phyloP scores from a whole-genome alignment of 495 filamentous ascomycete species.

The Podospora pseudocomata region DNA sequence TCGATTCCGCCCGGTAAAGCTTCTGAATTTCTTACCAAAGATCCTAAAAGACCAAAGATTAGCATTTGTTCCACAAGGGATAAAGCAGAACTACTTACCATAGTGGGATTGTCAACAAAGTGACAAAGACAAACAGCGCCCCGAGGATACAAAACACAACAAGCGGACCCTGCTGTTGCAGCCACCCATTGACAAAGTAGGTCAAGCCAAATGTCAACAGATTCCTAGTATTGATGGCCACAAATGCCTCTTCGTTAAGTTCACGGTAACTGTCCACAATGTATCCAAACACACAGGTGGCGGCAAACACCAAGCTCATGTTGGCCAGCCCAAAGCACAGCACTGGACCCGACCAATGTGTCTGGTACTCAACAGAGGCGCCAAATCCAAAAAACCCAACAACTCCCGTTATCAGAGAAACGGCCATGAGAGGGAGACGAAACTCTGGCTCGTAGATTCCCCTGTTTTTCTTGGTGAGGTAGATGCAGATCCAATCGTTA shows the following conservation, averaged over 20 bases:
- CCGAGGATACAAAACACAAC: constrained; percentile 52
- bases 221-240: constrained; percentile 54
- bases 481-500: constrained; percentile 49
- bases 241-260: constrained; percentile 53
- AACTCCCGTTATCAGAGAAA: constrained; percentile 42
- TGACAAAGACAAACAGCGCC: constrained; percentile 43
- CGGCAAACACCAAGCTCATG: constrained; percentile 51
- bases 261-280: constrained; percentile 51
- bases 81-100: constrained; percentile 32
- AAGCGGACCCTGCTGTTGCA: constrained; percentile 43
- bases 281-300: constrained; percentile 52
- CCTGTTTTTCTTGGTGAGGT: constrained; percentile 44
- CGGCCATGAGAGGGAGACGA: constrained; percentile 47
- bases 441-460: constrained; percentile 57
- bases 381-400: constrained; percentile 60
- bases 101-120: constrained; percentile 48
- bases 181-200: constrained; percentile 54
- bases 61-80: neutral
- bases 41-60: constrained; percentile 24
- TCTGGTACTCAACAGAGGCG: constrained; percentile 52
- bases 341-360: constrained; percentile 53
- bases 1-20: constrained; percentile 44
- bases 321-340: constrained; percentile 52
- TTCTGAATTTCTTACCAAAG: constrained; percentile 49
- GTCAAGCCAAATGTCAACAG: constrained; percentile 52